Evolutionary conservation across 2,329 filamentous ascomycete genomes (phyloP).

Genomic region (Akanthomyces uredinophilus): DNA sequence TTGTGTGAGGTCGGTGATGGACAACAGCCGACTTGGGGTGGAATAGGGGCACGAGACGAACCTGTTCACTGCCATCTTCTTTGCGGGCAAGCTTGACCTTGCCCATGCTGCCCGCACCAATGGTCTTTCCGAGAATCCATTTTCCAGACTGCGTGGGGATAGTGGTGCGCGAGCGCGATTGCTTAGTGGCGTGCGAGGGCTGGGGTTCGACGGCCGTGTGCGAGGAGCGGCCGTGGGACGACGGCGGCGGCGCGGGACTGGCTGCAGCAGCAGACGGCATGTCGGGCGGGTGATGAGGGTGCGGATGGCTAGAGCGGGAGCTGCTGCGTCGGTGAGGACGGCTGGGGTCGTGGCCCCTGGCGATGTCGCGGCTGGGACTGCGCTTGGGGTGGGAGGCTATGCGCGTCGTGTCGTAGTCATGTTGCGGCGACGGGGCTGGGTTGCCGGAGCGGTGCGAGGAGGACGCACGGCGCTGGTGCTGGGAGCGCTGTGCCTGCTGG

Average conservation of each 20-base stretch:
- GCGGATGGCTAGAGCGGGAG: conserved; percentile 41
- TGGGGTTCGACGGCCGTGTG: conserved; percentile 34
- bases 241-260: conserved; percentile 46
- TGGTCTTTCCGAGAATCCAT: conserved; percentile 94
- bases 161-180: conserved; percentile 64
- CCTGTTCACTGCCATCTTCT: conserved; percentile 85
- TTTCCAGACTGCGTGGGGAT: conserved; percentile 87
- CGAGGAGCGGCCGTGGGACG: conserved; percentile 41
- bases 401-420: conserved; percentile 70
- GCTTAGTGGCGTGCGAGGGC: conserved; percentile 39
- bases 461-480: conserved; percentile 35
- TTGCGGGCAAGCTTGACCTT: conserved; percentile 96
- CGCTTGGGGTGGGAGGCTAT: conserved; percentile 58
- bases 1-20: conserved; percentile 9
- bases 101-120: conserved; percentile 96
- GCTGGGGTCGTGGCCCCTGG: conserved; percentile 49
- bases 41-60: conserved; percentile 36
- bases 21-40: not conserved
- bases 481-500: conserved; percentile 22
- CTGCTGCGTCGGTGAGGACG: conserved; percentile 45
- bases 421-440: conserved; percentile 43
- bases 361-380: conserved; percentile 59
- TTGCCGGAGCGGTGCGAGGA: conserved; percentile 39
- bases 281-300: conserved; percentile 30
- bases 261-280: conserved; percentile 48